Conservation (phyloP, 208 protist genomes). For the Tetramitus jugosus region DNA sequence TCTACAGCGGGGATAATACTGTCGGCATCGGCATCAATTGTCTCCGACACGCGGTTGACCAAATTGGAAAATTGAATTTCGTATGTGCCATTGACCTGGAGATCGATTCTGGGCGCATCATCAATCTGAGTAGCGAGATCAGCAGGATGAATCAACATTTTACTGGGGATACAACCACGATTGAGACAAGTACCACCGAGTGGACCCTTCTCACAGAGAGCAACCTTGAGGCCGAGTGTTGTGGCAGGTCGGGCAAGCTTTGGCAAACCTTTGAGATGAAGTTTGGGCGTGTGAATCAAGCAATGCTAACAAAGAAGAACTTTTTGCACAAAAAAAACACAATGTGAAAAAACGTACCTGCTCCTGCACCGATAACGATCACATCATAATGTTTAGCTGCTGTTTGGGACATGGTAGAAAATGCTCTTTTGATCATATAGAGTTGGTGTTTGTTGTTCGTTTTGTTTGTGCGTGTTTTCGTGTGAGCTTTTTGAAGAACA, state of each 20-base stretch:
- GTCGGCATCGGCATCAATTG: constrained; percentile 17
- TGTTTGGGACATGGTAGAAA: no score
- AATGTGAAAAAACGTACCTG: no score
- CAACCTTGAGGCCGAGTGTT: neutral
- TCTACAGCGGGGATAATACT: constrained; percentile 21
- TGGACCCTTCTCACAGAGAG: neutral
- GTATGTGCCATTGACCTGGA: neutral
- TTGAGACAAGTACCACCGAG: constrained; percentile 37
- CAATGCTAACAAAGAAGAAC: no score
- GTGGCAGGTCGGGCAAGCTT: constrained; percentile 1
- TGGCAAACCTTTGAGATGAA: no score
- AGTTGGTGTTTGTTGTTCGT: no score
- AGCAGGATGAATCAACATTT: constrained; percentile 33
- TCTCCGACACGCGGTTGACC: neutral
- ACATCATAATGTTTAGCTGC: no score
- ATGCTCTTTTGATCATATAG: no score
- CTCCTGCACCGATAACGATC: no score
- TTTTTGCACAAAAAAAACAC: no score
- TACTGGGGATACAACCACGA: constrained; percentile 37
- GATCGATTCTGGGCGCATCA: neutral
- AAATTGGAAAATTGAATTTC: constrained; percentile 10
- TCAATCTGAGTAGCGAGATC: constrained; percentile 27
- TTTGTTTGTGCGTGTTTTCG: no score
- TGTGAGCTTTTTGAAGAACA: no score
- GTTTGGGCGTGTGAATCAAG: no score